Conservation (phyloP, 2,329 filamentous ascomycete genomes). For the Botryosphaeria dothidea region DNA sequence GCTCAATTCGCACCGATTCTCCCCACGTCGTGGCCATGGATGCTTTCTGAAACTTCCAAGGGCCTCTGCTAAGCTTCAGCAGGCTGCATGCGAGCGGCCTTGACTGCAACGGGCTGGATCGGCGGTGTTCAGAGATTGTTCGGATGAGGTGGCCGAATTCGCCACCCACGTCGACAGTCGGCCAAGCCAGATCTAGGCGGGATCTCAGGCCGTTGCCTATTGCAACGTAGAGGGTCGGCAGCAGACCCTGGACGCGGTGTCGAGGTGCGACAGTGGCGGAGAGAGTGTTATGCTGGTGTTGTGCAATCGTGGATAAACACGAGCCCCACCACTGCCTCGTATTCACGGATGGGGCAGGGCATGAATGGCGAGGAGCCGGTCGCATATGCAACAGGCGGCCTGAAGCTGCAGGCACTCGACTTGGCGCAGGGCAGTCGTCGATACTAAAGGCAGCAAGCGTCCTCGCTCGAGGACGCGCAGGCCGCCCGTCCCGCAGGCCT, state of each 20-base stretch:
- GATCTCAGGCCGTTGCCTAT: background rate
- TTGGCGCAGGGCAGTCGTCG: background rate
- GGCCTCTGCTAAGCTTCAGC: background rate
- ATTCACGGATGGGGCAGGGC: background rate
- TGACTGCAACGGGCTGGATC: background rate
- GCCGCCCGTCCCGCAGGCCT: background rate
- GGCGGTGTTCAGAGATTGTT: background rate
- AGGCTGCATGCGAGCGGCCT: background rate
- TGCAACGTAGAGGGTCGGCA: background rate
- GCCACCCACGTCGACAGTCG: background rate
- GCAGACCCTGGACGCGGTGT: background rate
- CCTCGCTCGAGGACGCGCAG: background rate
- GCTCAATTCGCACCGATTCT: background rate
- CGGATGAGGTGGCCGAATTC: background rate
- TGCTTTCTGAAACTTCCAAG: background rate
- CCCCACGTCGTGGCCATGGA: background rate
- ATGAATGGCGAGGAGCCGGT: background rate
- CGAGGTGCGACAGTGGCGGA: background rate
- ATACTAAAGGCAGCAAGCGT: background rate
- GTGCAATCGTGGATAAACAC: slow-evolving; percentile 13
- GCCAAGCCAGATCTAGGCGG: background rate
- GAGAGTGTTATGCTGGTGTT: background rate
- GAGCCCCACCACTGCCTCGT: slow-evolving; percentile 11
- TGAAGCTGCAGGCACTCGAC: slow-evolving; percentile 6
- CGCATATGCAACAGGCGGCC: slow-evolving; percentile 5